Evolutionary conservation across 768 basidiomycete species (phyloP).

Genomic region (Lyophyllum atratum): DNA sequence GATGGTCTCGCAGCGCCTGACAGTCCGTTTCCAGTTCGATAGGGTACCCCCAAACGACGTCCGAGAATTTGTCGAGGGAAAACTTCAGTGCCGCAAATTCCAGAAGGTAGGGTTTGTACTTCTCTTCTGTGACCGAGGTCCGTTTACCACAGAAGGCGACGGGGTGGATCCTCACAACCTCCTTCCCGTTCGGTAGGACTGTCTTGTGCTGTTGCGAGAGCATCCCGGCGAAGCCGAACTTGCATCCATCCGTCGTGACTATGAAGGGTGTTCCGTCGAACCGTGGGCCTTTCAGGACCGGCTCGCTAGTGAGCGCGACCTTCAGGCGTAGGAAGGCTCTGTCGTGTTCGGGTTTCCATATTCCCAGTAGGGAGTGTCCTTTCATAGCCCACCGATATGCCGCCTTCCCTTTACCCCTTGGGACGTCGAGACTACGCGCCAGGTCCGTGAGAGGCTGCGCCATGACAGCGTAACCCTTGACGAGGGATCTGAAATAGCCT

Average conservation of each 20-base stretch:
- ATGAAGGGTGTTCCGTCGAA: constrained; percentile 36
- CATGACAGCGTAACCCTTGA: constrained; percentile 32
- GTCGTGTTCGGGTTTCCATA: constrained; percentile 23
- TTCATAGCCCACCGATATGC: constrained; percentile 18
- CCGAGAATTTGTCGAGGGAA: constrained; percentile 27
- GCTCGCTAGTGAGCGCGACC: constrained; percentile 27
- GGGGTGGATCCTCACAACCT: constrained; percentile 20
- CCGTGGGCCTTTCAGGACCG: constrained; percentile 28
- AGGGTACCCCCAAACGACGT: constrained; percentile 26
- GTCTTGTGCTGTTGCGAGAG: constrained; percentile 26
- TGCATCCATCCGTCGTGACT: constrained; percentile 13
- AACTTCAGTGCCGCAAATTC: constrained; percentile 39
- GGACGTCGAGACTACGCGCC: constrained; percentile 16
- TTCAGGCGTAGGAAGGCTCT: constrained; percentile 32
- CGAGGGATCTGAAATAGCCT: constrained; percentile 33
- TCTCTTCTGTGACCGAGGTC: constrained; percentile 23
- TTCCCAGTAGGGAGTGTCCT: constrained; percentile 2
- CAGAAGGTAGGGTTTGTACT: constrained; percentile 25
- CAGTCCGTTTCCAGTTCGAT: constrained; percentile 35
- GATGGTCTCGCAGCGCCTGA: constrained; percentile 27
- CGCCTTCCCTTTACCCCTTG: constrained; percentile 7
- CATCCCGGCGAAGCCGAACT: constrained; percentile 14
- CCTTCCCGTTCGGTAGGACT: constrained; percentile 6
- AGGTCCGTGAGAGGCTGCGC: constrained; percentile 34
- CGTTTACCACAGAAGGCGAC: constrained; percentile 31